Base-by-base conservation (phyloP, 306 rosid species). In the Corylus avellana region DNA sequence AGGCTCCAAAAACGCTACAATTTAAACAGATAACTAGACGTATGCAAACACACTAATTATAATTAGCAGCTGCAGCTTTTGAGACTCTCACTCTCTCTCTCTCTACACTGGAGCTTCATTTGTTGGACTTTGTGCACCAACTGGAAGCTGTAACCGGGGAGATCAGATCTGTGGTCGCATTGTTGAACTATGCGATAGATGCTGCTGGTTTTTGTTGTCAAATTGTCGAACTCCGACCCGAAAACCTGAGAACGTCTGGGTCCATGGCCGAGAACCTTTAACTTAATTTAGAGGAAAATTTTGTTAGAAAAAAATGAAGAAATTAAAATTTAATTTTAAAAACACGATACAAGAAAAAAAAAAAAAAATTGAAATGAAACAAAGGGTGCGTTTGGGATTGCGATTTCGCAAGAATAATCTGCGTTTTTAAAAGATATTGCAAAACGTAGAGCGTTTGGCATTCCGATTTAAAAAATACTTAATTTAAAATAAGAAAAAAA, bases 181-280 rank as follows among this genome's bases (percentile, higher is more conserved):
- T 16, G 35, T 68, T 4, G 48, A 84, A 73, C 82, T 75, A 90
- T 91, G 94, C 58, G 8, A 12, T 50, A 57, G 8, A 10, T 47
- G 53, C 72, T 87, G 85, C 55, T 44, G 75, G 4, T 5, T 29
- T 32, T 57, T 35, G 27, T 74, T 46, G 10, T 44, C 29, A 8
- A 14, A 75, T 92, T 92, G 98, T 85, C 97, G 1, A 82, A 72
- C 70, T 80, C 95, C 81, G 93, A 87, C 88, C 88, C 89, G 75
- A 92, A 94, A 81, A 9, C 81, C 75, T 86, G 86, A 6, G 90
- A 57, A 0, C 93, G 97, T 50, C 94, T 95, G 1, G 97, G 94
- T 5, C 96, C 94, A 4, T 92, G 97, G 98, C 96, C 97, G 0
- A 22, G 25, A 22, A 22, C 0, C 25, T 22, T 0, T 0, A 22